Conservation (phyloP, 2,329 filamentous ascomycete genomes). For the Nannizziopsis barbatae region DNA sequence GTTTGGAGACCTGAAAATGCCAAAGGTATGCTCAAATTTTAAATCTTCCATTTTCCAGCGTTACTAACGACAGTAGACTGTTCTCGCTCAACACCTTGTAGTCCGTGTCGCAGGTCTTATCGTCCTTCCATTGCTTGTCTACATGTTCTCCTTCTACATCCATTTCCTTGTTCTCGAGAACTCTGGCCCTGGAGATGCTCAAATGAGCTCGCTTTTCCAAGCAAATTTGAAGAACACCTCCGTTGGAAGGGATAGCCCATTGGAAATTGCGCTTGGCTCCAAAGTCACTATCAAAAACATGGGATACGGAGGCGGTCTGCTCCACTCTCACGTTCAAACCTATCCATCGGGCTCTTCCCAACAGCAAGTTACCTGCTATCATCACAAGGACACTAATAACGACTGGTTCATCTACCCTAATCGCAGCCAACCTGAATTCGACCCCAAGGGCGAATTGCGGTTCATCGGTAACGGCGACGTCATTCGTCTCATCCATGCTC, state of each 20-base stretch:
- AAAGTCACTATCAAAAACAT: constrained; percentile 95
- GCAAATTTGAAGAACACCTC: constrained; percentile 89
- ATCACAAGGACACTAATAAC: constrained; percentile 99
- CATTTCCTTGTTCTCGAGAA: constrained; percentile 92
- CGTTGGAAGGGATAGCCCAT: constrained; percentile 84
- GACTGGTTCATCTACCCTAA: constrained; percentile 99
- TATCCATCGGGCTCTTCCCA: constrained; percentile 87
- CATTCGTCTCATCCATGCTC: constrained; percentile 82
- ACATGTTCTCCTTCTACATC: constrained; percentile 88
- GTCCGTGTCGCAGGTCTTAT: constrained; percentile 81
- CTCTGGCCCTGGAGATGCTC: constrained; percentile 92
- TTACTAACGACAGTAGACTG: constrained; percentile 7
- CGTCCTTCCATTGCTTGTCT: constrained; percentile 75
- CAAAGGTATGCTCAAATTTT: constrained; percentile 46
- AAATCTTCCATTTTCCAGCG: neutral
- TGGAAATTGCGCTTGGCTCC: constrained; percentile 84
- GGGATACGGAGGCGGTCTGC: constrained; percentile 92
- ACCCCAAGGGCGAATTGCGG: constrained; percentile 56
- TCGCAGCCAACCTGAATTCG: constrained; percentile 61
- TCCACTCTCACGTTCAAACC: constrained; percentile 93
- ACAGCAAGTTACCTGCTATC: constrained; percentile 97
- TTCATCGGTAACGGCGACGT: constrained; percentile 67
- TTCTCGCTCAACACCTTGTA: constrained; percentile 64
- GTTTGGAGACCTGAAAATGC: constrained; percentile 89
- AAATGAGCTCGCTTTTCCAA: constrained; percentile 99